Base-by-base conservation (phyloP, 2,329 filamentous ascomycete species). In the Xenosphaeropsis pyriputrescens region DNA sequence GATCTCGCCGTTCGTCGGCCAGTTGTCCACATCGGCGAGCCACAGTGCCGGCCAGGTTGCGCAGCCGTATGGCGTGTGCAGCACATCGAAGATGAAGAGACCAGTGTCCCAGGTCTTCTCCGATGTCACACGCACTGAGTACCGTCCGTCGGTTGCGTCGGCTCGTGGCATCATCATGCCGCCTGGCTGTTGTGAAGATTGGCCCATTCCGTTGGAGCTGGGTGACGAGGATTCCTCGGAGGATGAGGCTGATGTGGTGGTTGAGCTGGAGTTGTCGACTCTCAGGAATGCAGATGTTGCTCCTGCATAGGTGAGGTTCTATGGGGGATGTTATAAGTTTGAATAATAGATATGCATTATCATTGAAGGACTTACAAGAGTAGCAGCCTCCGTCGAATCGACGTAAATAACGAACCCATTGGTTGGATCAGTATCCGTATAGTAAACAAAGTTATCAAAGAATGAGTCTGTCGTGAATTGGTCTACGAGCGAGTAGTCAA, bases 1-100 rank as follows among this genome's bases (percentile, higher is more conserved):
- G 33, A 70, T 66, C 34, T 81, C 77, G 41, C 76, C 76, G 44
- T 79, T 64, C 5, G 52, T 47, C 3, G 78, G 76, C 77, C 76
- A 55, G 57, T 75, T 67, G 46, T 52, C 56, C 1, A 63, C 58
- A 51, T 82, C 77, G 0, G 65, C 63, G 6, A 82, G 61, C 78
- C 78, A 82, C 9, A 83, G 63, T 0, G 78, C 54, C 2, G 67
- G 66, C 67, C 67, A 70, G 19, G 58, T 63, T 34, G 62, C 67
- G 41, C 67, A 70, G 33, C 59, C 56, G 67, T 2, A 74, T 0
- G 73, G 73, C 61, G 75, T 75, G 45, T 77, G 72, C 11, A 55
- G 59, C 13, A 76, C 56, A 48, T 78, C 73, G 34, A 72, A 54
- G 26, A 78, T 63, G 45, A 78, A 63, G 29, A 78, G 61, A 6